A percentile compares a stretch with the other conserved stretches of the same genome.
These are phyloP conservation scores for Psilocybe subaeruginosa DNA, from an alignment of 768 basidiomycete species.

Conservation along the genomic window DNA sequence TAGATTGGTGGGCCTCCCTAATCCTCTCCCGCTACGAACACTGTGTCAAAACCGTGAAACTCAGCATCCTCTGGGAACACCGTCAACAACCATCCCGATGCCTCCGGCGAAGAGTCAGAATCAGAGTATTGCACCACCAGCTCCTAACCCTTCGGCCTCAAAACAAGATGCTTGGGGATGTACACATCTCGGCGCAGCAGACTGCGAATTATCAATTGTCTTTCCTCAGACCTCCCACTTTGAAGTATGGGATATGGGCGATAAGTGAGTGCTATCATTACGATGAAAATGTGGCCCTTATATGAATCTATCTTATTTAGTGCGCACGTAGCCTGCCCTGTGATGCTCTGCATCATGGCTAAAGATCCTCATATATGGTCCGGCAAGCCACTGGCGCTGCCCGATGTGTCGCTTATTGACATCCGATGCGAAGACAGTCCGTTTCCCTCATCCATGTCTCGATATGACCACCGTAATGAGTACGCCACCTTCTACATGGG, in stretches of 20 bases:
- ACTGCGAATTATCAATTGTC: conserved; percentile 29
- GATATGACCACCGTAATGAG: conserved; percentile 17
- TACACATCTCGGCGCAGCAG: conserved; percentile 29
- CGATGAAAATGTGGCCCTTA: neutral
- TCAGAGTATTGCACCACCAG: neutral
- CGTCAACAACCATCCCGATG: neutral
- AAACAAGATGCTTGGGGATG: conserved; percentile 25
- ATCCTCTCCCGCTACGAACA: conserved; percentile 21
- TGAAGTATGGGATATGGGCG: conserved; percentile 38
- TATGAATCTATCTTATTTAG: conserved; percentile 18
- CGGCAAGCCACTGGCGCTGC: conserved; percentile 31
- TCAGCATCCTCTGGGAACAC: conserved; percentile 10
- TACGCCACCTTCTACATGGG: conserved; percentile 16
- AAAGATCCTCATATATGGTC: conserved; percentile 32
- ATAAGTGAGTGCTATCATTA: conserved; percentile 27
- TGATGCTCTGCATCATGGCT: conserved; percentile 33
- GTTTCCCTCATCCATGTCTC: conserved; percentile 18
- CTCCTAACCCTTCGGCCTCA: conserved; percentile 12
- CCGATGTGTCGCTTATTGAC: conserved; percentile 35
- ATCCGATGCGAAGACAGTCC: conserved; percentile 32
- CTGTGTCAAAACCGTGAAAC: conserved; percentile 17
- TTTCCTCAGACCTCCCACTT: conserved; percentile 34
- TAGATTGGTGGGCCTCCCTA: conserved; percentile 13
- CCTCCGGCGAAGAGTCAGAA: neutral
- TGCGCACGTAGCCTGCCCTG: conserved; percentile 29